phyloP scores from a whole-genome alignment of 305 asterid genomes.

The Withania somnifera region DNA sequence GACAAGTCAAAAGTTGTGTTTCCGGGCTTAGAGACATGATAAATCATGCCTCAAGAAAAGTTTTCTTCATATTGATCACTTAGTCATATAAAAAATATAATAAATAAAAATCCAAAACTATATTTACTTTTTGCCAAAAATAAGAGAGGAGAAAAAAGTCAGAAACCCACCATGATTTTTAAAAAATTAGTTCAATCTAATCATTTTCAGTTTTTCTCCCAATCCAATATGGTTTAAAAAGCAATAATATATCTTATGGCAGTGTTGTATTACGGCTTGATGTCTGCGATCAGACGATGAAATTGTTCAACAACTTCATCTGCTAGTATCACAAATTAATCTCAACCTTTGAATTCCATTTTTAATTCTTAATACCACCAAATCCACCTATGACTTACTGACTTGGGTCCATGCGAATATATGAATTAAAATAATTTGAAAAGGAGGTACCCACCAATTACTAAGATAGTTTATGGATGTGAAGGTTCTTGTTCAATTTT shows the following conservation, averaged over 20 bases:
- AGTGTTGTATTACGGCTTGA: not conserved
- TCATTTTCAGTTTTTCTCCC: not conserved
- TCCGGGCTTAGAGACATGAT: too few species aligned
- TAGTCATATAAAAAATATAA: too few species aligned
- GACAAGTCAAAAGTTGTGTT: too few species aligned
- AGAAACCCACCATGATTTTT: not conserved
- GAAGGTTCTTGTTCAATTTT: too few species aligned
- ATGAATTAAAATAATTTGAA: not conserved
- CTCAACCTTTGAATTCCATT: not conserved
- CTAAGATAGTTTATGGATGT: too few species aligned
- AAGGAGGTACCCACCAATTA: not conserved
- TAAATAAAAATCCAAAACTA: too few species aligned
- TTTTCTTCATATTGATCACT: too few species aligned
- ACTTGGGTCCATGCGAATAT: not conserved
- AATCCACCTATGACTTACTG: not conserved
- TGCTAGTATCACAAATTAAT: not conserved
- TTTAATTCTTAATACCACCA: not conserved
- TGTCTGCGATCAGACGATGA: not conserved
- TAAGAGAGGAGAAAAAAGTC: too few species aligned
- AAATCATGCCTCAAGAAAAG: too few species aligned
- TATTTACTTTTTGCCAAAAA: too few species aligned
- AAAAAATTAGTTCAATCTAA: not conserved
- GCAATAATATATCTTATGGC: not conserved
- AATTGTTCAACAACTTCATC: slow-evolving; percentile 3
- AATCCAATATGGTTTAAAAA: not conserved